Base-by-base conservation (phyloP, 2,329 filamentous ascomycete species). In the Aspergillus ochraceoroseus region DNA sequence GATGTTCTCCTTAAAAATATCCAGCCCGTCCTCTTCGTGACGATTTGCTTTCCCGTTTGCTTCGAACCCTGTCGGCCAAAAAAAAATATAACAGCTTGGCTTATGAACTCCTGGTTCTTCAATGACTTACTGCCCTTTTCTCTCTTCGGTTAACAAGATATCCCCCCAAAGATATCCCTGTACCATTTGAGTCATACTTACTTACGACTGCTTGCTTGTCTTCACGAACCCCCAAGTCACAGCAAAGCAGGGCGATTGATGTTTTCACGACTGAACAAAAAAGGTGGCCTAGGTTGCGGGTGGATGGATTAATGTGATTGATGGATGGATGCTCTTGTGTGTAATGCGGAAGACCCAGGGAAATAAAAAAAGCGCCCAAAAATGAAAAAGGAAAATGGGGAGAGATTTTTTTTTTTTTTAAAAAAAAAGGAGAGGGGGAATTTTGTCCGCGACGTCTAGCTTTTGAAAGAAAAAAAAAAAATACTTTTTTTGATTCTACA, bases 1-100 rank as follows among this genome's bases (percentile, higher is more conserved):
- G 44, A 33, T 35, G 32, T 35, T 38, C 27, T 43, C 32, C 29
- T 46, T 32, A 33, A n/a, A n/a, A n/a, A 20, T 38, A 43, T 39
- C 37, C 41, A 28, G 32, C 38, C 41, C 34, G 36, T 46, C 36
- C 38, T 43, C 15, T 53, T 52, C 47, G 47, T 50, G 48, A 56
- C 50, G 51, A 56, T 54, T 51, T 55, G 50, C 32, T 41, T 55
- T 55, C 49, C 51, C 48, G 48, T 51, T 53, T 57, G 38, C 31
- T 41, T n/a, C 32, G 35, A 25, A 30, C 32, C 25, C n/a, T 18
- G 31, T 30, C 32, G 17, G 32, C 38, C 38, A 35, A 43, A 42
- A n/a, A n/a, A n/a, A n/a, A n/a, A n/a, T n/a, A n/a, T 46, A 41
- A 43, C 44, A 41, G 36, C 44, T 47, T 49, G 45, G 44, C 44